Base-by-base conservation (phyloP, 768 basidiomycete genomes). In the Lentinula detonsa region DNA sequence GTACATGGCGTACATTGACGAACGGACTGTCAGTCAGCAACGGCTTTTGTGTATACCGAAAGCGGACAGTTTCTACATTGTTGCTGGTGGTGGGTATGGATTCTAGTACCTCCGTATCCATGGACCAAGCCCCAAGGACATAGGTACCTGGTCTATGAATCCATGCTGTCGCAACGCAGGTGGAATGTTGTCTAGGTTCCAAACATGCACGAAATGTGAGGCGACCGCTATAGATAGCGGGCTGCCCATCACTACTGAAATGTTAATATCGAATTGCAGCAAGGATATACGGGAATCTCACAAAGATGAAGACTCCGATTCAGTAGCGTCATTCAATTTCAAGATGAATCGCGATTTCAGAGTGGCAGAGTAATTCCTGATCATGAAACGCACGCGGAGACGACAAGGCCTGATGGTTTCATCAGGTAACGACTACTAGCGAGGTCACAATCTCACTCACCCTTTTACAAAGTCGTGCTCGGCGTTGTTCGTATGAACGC, bases 331-430 rank as follows among this genome's bases (percentile, higher is more conserved):
- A 35, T 51, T 51, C 33, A 51, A 16, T 16, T 51, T 51, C n/a
- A 51, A 51, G 34, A 81, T 74, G 65, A 83, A 91, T 48, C 82
- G 78, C n/a, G 78, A 78, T 16, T 81, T 71, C 56, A 85, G 78
- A 1, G 86, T 84, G 43, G 84, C 72, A 0, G 94, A 96, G 64
- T 85, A 80, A 68, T 95, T 96, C 33, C 83, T 81, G 33, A 96
- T 63, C 15, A 72, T 73, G 63, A 95, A 81, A 6, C 75, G 68
- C 13, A 90, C 74, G 1, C 82, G 78, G 8, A 80, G 70, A 35
- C 75, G 75, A 66, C 81, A 86, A 2, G 84, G 78, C 18, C 91
- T 94, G 63, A 9, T 18, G 55, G 54, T 60, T 57, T 64, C 37
- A 57, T 33, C 34, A 21, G 48, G 35, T 18, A 31, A 49, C 21